Conservation (phyloP, 2,329 filamentous ascomycete genomes). For the Ophiocordyceps camponoti-rufipedis region DNA sequence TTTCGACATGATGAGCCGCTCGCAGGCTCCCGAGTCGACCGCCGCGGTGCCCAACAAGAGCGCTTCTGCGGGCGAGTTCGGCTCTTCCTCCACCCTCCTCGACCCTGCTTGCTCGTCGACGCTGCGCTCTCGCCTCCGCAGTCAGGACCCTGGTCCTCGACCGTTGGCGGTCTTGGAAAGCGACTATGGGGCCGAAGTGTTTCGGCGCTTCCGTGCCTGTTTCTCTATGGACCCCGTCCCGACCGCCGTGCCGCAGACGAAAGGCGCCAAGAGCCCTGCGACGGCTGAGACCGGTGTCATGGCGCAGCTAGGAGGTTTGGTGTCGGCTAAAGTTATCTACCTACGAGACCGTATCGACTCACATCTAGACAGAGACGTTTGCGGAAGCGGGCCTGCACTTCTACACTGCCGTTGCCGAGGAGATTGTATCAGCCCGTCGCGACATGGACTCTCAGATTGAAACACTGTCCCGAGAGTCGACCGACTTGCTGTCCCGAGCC, state of each 20-base stretch:
- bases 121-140: slow-evolving; percentile 11
- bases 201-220: slow-evolving; percentile 8
- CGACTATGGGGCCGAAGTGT: slow-evolving; percentile 5
- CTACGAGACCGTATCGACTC: neutral
- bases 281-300: neutral
- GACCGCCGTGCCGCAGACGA: neutral
- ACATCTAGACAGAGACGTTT: slow-evolving; percentile 6
- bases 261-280: neutral
- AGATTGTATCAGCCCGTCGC: slow-evolving; percentile 7
- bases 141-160: slow-evolving; percentile 3
- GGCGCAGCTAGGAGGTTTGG: slow-evolving; percentile 7
- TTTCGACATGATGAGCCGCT: neutral
- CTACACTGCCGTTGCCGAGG: slow-evolving; percentile 5
- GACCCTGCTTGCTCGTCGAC: slow-evolving; percentile 6
- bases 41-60: neutral
- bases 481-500: slow-evolving; percentile 4
- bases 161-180: slow-evolving; percentile 1
- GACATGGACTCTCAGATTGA: slow-evolving; percentile 7
- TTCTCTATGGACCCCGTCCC: slow-evolving; percentile 2
- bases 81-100: neutral
- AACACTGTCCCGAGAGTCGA: slow-evolving; percentile 6
- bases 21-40: neutral
- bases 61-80: neutral
- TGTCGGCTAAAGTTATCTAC: neutral
- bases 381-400: slow-evolving; percentile 7